Evolutionary conservation across 805 yeast species (phyloP).

Genomic region (Metahyphopichia silvanorum): DNA sequence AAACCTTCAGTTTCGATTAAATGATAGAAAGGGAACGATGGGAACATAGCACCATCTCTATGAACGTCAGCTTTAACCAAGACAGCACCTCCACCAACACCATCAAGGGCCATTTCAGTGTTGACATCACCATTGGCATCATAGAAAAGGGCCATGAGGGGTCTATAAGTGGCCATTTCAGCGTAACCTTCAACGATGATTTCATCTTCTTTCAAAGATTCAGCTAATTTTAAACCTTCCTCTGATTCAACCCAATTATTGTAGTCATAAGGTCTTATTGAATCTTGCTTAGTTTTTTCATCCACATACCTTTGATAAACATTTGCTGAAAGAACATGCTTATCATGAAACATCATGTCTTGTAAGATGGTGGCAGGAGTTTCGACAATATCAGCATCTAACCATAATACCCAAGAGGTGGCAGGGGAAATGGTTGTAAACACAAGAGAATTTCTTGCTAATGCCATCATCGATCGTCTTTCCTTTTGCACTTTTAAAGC

Average conservation of each 20-base stretch:
- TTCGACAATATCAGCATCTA: slow-evolving; percentile 92
- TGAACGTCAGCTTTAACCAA: slow-evolving; percentile 97
- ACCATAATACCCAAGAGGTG: slow-evolving; percentile 95
- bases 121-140: slow-evolving; percentile 59
- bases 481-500: slow-evolving; percentile 83
- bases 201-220: slow-evolving; percentile 76
- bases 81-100: slow-evolving; percentile 98
- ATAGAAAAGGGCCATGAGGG: slow-evolving; percentile 88
- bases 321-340: slow-evolving; percentile 87
- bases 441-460: slow-evolving; percentile 87
- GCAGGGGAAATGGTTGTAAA: slow-evolving; percentile 87
- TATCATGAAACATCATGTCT: slow-evolving; percentile 81
- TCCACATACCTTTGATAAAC: slow-evolving; percentile 82
- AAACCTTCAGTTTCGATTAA: slow-evolving; percentile 97
- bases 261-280: slow-evolving; percentile 86
- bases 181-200: slow-evolving; percentile 92
- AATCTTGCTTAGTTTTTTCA: slow-evolving; percentile 48
- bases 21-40: slow-evolving; percentile 96
- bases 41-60: slow-evolving; percentile 99
- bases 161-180: slow-evolving; percentile 91
- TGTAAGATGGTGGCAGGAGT: slow-evolving; percentile 80
- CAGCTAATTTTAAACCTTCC: slow-evolving; percentile 74
- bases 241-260: slow-evolving; percentile 93
- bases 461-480: slow-evolving; percentile 86
- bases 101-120: slow-evolving; percentile 83